Evolutionary conservation across 768 basidiomycete genomes (phyloP), one percentile per base, ranked within the genome.

Genomic region (Amanita pallidorosea): DNA sequence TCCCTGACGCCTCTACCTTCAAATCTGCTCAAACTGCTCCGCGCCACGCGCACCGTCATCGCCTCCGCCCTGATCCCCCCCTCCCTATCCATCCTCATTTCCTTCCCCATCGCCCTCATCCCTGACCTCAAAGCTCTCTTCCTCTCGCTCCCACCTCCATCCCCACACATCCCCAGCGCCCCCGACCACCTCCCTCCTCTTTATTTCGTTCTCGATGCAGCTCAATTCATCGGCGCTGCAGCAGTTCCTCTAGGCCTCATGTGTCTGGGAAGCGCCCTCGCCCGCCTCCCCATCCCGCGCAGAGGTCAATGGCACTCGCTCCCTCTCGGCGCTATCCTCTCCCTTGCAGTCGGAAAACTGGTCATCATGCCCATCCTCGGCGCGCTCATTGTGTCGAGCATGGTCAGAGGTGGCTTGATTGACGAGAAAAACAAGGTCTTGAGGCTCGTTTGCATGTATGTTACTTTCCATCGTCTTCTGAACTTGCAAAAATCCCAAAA

Each of bases 131-230:
- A 85, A 55, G 79, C 73, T 0, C 68, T 86, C 3, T 85, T 86
- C 55, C 66, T 81, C 2, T 11, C 67, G 79, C 3, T 64, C 70
- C 1, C 69, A 70, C 1, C 64, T 68, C 1, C 69, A 70, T 1
- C 65, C 68, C 1, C 55, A 64, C 33, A 79, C 75, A 49, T 71
- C 72, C 46, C 46, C 12, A 47, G 23, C 8, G 79, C 80, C 0
- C 84, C 84, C 0, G 84, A 86, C 55, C 82, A 83, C 0, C 69
- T 76, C 53, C 82, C 85, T 1, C 83, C 83, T 0, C 75, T 86
- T 15, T 72, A 78, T 0, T 74, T 86, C 54, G 40, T 86, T 34
- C 57, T 81, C 50, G 78, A 83, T 50, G 74, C 77, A 0, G 64
- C 76, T 0, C 62, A 66, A 1, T 85, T 86, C 56, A 69, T 84